These are phyloP conservation scores for Dimargaris cristalligena DNA, from an alignment of 192 early-diverging fungal species.

Conservation along the genomic window DNA sequence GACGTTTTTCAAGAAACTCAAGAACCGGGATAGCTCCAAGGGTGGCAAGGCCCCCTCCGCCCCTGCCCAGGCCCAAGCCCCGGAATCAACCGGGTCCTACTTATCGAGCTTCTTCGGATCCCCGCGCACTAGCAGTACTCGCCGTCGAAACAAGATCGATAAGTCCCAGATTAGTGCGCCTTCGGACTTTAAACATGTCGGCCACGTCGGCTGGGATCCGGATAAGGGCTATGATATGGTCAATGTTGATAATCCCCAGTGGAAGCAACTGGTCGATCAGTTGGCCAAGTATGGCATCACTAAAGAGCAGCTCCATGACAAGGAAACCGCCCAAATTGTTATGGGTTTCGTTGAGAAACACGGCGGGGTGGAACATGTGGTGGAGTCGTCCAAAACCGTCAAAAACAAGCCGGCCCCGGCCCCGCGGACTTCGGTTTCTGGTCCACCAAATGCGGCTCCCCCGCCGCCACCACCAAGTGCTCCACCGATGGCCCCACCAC, in stretches of 20 bases:
- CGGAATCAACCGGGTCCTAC: constrained; percentile 14
- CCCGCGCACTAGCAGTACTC: constrained; percentile 3
- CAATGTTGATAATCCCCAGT: constrained; percentile 48
- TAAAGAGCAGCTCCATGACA: constrained; percentile 39
- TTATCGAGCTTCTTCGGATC: constrained; percentile 13
- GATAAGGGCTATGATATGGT: constrained; percentile 43
- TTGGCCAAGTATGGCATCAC: constrained; percentile 48
- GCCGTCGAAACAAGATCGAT: constrained; percentile 31
- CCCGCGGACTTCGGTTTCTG: background rate
- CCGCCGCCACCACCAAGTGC: background rate
- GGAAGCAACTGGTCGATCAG: constrained; percentile 50
- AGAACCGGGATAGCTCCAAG: constrained; percentile 26
- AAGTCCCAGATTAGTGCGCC: constrained; percentile 42
- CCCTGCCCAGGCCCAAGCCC: constrained; percentile 13
- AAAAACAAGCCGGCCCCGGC: background rate
- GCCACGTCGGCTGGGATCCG: constrained; percentile 42
- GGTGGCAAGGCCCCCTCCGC: constrained; percentile 7
- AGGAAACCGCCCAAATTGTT: constrained; percentile 48
- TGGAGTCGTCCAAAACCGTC: constrained; percentile 18
- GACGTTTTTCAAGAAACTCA: constrained; percentile 46
- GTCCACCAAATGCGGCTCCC: background rate
- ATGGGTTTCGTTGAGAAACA: constrained; percentile 46
- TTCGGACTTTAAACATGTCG: constrained; percentile 36
- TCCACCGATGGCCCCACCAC: background rate
- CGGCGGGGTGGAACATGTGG: constrained; percentile 36